These are phyloP conservation scores for Eucalyptus sideroxylon DNA, from an alignment of 345 rosid genomes.

Conservation along the genomic window DNA sequence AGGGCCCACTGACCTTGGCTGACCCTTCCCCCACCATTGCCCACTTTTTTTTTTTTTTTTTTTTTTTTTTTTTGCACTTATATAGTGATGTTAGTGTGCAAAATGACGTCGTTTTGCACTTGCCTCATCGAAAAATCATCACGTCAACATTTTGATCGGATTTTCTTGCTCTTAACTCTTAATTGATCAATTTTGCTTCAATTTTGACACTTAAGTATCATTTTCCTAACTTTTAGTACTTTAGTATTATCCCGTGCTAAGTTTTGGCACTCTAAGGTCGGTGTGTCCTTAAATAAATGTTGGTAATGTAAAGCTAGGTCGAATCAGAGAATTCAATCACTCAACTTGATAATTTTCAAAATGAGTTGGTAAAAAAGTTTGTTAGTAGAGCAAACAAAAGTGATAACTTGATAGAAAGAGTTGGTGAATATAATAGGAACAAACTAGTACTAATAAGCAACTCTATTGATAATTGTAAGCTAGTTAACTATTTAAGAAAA, in stretches of 20 bases:
- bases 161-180: accelerated
- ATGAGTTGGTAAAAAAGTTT: not conserved
- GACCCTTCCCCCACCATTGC: too few species aligned
- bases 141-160: accelerated
- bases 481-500: not conserved
- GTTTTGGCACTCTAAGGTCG: too few species aligned
- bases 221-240: accelerated
- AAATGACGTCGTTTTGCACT: too few species aligned
- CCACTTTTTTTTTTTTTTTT: too few species aligned
- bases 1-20: too few species aligned
- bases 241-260: too few species aligned
- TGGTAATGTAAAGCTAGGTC: too few species aligned
- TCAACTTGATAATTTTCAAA: not conserved
- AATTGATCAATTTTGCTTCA: accelerated
- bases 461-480: not conserved
- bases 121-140: accelerated
- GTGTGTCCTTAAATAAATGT: not conserved
- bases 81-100: accelerated
- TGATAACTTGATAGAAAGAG: not conserved
- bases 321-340: not conserved
- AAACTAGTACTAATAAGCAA: not conserved
- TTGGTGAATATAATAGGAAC: too few species aligned
- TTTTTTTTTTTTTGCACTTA: too few species aligned
- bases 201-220: too few species aligned
- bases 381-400: not conserved